These are phyloP conservation scores for Puccinia horiana DNA, from an alignment of 1,284 basidiomycete species.

Conservation along the genomic window DNA sequence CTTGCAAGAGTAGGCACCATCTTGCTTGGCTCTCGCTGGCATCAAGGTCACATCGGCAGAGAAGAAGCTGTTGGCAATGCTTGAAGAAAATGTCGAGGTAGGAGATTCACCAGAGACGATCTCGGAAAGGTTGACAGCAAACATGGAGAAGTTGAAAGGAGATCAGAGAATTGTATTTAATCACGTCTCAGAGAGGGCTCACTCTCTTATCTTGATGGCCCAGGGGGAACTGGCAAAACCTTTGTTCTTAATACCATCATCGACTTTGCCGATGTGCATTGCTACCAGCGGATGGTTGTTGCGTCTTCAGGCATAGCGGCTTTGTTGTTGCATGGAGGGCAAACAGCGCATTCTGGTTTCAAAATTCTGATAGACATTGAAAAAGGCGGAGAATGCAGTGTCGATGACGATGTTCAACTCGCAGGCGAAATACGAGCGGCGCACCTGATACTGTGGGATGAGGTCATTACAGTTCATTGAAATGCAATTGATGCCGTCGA, in stretches of 20 bases:
- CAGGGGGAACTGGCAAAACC: slow-evolving; percentile 61
- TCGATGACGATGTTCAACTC: background rate
- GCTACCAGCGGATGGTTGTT: slow-evolving; percentile 57
- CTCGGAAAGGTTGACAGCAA: too few relatives aligned
- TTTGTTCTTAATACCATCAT: slow-evolving; percentile 62
- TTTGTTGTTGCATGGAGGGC: slow-evolving; percentile 60
- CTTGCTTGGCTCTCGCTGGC: too few relatives aligned
- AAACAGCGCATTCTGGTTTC: slow-evolving; percentile 62
- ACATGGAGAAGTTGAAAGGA: too few relatives aligned
- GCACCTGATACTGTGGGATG: background rate
- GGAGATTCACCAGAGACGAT: too few relatives aligned
- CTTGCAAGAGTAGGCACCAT: too few relatives aligned
- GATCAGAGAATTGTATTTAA: too few relatives aligned
- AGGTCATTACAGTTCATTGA: background rate
- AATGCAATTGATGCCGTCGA: too few relatives aligned
- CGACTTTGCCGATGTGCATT: slow-evolving; percentile 55
- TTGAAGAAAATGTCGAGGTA: too few relatives aligned
- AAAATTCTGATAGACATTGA: slow-evolving; percentile 58
- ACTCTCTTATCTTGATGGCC: background rate
- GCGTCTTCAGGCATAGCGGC: slow-evolving; percentile 62
- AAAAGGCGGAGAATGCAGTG: background rate
- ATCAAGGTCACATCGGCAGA: too few relatives aligned
- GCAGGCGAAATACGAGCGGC: background rate
- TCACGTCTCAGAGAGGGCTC: too few relatives aligned
- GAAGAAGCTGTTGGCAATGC: too few relatives aligned